Percentiles rank a stretch among this genome's conserved stretches.
phyloP scores from a whole-genome alignment of 441 rosid genomes.

The Populus tomentosa region DNA sequence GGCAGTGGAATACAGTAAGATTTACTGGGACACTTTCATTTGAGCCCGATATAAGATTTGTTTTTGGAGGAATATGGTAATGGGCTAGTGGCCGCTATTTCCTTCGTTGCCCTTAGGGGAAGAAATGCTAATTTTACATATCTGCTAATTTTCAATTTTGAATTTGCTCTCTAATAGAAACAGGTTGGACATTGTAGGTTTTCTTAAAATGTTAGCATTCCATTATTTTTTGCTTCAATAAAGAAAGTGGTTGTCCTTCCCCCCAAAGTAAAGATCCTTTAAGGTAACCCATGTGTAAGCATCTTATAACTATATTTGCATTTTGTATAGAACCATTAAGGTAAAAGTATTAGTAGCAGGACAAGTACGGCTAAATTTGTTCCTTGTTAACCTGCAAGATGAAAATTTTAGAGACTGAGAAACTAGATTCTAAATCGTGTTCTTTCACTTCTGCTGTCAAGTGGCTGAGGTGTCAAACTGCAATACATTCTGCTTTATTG shows the following conservation, averaged over 20 bases:
- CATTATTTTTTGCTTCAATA: not conserved
- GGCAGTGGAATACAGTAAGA: slow-evolving; percentile 97
- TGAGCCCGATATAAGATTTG: not conserved
- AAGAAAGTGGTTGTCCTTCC: not conserved
- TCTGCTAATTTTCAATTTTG: not conserved
- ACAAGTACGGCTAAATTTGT: not conserved
- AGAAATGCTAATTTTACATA: not conserved
- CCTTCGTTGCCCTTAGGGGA: not conserved
- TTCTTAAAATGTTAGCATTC: not conserved
- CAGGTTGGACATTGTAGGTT: not conserved
- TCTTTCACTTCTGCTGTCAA: not conserved
- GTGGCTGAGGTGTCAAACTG: not conserved
- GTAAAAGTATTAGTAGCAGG: not conserved
- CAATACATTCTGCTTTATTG: not conserved
- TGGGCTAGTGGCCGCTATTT: not conserved
- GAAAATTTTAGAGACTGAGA: not conserved
- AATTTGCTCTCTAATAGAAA: not conserved
- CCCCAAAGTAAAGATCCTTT: not conserved
- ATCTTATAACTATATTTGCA: not conserved
- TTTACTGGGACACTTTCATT: slow-evolving; percentile 7
- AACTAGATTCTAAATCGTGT: not conserved
- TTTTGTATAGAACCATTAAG: not conserved
- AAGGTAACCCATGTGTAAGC: not conserved
- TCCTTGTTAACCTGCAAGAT: not conserved
- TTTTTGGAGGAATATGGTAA: not conserved